Conservation (phyloP, 129 eudicot genomes). For the Flaveria ramosissima region DNA sequence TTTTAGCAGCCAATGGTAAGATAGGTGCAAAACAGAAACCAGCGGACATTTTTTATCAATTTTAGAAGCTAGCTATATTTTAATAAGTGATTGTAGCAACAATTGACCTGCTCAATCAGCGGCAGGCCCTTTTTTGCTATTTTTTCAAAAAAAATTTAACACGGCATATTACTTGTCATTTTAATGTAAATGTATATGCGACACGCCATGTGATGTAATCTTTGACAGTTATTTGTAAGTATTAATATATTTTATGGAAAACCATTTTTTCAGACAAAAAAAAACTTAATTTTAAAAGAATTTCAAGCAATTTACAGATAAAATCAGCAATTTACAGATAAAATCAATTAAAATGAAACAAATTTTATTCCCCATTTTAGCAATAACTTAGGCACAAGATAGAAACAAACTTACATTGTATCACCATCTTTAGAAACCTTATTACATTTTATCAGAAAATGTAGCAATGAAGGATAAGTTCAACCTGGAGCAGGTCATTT, state of each 20-base stretch:
- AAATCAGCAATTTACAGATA: too few species aligned
- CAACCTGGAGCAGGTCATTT: too few species aligned
- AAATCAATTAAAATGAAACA: too few species aligned
- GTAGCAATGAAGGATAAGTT: too few species aligned
- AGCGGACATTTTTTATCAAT: not conserved
- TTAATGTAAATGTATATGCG: not conserved
- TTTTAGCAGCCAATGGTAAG: not conserved
- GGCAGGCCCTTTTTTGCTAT: not conserved
- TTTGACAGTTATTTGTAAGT: not conserved
- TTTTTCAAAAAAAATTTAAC: not conserved
- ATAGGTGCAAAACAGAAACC: slow-evolving; percentile 6
- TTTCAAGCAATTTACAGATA: too few species aligned
- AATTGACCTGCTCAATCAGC: not conserved
- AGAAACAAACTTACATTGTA: too few species aligned
- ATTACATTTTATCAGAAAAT: too few species aligned
- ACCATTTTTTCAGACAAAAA: not conserved
- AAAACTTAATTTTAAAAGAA: too few species aligned
- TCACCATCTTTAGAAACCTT: too few species aligned
- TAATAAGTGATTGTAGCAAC: not conserved
- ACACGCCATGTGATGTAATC: not conserved
- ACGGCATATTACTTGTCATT: not conserved
- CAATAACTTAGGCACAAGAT: too few species aligned
- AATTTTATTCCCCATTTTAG: too few species aligned
- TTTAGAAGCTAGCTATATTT: not conserved
- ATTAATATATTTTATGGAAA: not conserved